Conservation (phyloP, 441 rosid genomes). For the Metrosideros polymorpha region DNA sequence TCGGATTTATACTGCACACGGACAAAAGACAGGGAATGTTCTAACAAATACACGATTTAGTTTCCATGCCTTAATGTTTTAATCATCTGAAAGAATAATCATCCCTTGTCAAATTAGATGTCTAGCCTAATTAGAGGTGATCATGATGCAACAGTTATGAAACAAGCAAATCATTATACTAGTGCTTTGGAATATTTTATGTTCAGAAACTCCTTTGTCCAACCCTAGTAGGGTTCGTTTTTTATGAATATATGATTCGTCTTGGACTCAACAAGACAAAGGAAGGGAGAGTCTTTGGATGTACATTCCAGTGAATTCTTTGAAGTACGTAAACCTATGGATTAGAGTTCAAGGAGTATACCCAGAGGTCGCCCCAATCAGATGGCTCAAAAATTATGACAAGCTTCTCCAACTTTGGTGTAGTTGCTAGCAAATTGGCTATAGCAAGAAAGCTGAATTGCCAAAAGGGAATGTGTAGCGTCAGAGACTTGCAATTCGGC, state of each 20-base stretch:
- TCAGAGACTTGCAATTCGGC: neutral
- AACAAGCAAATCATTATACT: neutral
- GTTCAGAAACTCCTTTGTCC: too few relatives aligned
- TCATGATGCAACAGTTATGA: neutral
- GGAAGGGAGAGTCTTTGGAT: neutral
- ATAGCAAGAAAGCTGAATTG: neutral
- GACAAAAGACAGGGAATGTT: neutral
- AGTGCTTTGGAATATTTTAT: too few relatives aligned
- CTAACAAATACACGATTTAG: neutral
- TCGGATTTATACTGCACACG: neutral
- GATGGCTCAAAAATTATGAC: neutral
- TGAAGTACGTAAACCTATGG: neutral
- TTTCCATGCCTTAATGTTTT: neutral
- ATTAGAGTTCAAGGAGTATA: neutral
- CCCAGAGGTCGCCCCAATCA: neutral
- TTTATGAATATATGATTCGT: too few relatives aligned
- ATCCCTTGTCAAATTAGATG: neutral
- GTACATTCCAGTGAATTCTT: neutral
- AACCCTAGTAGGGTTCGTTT: too few relatives aligned
- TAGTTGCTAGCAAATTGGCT: neutral
- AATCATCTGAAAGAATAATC: neutral
- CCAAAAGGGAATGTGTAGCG: neutral
- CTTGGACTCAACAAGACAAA: neutral
- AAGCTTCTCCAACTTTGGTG: neutral
- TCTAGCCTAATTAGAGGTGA: neutral